Evolutionary conservation across 208 protist genomes (phyloP).

Genomic region (Naegleria fowleri): DNA sequence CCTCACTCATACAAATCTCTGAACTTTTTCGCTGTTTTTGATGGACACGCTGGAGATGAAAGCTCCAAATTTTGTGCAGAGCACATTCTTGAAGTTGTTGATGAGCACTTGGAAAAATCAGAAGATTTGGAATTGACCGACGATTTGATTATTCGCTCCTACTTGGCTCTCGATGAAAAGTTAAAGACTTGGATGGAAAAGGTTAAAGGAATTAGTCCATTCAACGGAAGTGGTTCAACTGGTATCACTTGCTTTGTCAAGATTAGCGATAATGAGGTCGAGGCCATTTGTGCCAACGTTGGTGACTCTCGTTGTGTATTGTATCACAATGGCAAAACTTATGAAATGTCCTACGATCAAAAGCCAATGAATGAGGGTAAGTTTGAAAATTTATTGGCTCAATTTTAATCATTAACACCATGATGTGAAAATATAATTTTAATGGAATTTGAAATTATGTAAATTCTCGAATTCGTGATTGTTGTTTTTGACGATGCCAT

Average conservation of each 20-base stretch:
- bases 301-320: conserved; percentile 15
- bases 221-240: neutral
- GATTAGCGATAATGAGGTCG: neutral
- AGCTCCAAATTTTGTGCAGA: neutral
- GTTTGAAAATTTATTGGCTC: too few relatives aligned
- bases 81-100: neutral
- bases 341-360: neutral
- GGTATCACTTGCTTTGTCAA: neutral
- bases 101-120: neutral
- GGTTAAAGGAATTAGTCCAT: neutral
- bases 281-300: neutral
- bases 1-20: neutral
- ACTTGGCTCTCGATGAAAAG: neutral
- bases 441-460: neutral
- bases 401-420: too few relatives aligned
- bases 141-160: neutral
- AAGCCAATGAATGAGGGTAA: neutral
- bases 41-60: neutral
- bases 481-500: too few relatives aligned
- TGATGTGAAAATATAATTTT: too few relatives aligned
- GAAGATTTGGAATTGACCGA: neutral
- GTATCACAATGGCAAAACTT: neutral
- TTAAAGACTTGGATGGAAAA: neutral
- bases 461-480: too few relatives aligned
- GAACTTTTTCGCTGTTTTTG: neutral